Evolutionary conservation across 805 yeast species (phyloP), one percentile per base, ranked within the genome.

Genomic region (Sugiyamaella qingdaonensis): DNA sequence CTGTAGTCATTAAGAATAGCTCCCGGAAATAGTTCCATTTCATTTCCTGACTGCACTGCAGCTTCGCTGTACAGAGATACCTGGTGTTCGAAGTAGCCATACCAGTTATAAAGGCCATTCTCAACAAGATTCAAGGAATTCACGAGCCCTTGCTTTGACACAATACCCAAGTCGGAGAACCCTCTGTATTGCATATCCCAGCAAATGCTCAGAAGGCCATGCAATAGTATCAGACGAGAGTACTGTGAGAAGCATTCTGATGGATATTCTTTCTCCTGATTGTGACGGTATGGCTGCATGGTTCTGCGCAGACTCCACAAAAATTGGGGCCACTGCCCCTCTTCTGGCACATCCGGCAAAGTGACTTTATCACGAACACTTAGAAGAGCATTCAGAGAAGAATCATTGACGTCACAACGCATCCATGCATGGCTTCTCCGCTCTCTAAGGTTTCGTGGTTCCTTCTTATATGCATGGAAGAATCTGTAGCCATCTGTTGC

Each of bases 71-170:
- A 24, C 21, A 39, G 5, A 45, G 42, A 9, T 41, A 11, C 27
- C 50, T 72, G 76, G 18, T 58, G 55, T 52, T 73, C 74, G 54
- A 70, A 70, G 55, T 71, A 69, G 10, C 64, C 66, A 49, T 67
- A 62, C 76, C 77, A 34, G 8, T 34, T 34, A 73, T 57, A 37
- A 70, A 64, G 1, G 73, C 72, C 4, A 61, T 34, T 34, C 10
- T 34, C 61, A 45, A 66, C 68, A 33, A 73, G 64, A 14, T 57
- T 54, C 18, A 66, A 61, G 37, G 70, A 64, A 32, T 66, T 68
- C 4, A 60, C 60, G 52, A 72, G 59, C 39, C 67, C 61, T 36
- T 58, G 64, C 44, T 65, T 63, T 2, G 74, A 67, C 9, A 72
- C 68, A 51, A 71, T 62, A 5, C 74, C 72, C 52, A 68, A 57